phyloP scores from a whole-genome alignment of 345 rosid genomes.

The Gossypioides kirkii region DNA sequence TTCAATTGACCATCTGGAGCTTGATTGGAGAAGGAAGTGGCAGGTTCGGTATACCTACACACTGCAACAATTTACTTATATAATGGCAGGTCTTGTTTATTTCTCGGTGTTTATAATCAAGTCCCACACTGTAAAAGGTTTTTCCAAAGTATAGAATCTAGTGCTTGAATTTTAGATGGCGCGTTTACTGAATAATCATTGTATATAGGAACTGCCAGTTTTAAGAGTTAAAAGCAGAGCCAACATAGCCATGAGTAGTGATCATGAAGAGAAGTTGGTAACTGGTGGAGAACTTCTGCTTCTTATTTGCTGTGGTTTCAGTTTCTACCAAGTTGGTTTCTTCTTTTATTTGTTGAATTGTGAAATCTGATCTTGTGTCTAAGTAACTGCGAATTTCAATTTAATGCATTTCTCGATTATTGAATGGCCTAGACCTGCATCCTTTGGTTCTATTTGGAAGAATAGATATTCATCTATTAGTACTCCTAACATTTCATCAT shows the following conservation, averaged over 20 bases:
- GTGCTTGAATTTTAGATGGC: neutral
- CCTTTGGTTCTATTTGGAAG: neutral
- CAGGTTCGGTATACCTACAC: conserved; percentile 44
- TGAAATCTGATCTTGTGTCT: neutral
- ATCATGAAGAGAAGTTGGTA: neutral
- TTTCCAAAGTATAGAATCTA: neutral
- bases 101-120: neutral
- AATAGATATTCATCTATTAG: neutral
- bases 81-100: neutral
- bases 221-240: neutral
- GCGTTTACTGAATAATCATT: neutral
- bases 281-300: neutral
- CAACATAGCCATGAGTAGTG: neutral
- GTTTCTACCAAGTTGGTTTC: too few relatives aligned
- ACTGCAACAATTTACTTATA: neutral
- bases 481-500: neutral
- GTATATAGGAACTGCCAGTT: too few relatives aligned
- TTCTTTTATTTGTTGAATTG: too few relatives aligned
- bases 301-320: neutral
- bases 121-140: neutral
- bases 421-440: neutral
- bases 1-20: conserved; percentile 23
- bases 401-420: neutral
- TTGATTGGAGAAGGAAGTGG: conserved; percentile 32
- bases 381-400: neutral